These are phyloP conservation scores for Gaultheria prostrata DNA, from an alignment of 148 eudicot genomes.

Conservation along the genomic window DNA sequence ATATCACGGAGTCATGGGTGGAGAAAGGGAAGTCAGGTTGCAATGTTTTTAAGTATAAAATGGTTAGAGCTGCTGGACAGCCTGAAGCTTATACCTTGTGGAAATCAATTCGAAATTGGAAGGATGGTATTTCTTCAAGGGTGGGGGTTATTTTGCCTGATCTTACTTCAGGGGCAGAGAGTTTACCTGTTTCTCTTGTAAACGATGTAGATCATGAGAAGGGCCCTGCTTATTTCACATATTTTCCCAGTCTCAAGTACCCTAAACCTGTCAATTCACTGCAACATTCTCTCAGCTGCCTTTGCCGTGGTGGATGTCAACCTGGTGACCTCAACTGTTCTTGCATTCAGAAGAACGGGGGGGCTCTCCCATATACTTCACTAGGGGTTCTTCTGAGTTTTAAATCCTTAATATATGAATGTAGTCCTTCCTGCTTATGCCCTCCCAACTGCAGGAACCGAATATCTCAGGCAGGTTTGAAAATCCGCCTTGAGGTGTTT, in stretches of 20 bases:
- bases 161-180: constrained; percentile 79
- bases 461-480: constrained; percentile 63
- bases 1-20: constrained; percentile 74
- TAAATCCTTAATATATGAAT: constrained; percentile 64
- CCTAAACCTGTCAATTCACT: constrained; percentile 43
- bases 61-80: constrained; percentile 75
- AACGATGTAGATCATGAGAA: constrained; percentile 83
- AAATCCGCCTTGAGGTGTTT: constrained; percentile 73
- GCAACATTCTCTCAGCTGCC: constrained; percentile 51
- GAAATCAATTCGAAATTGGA: constrained; percentile 91
- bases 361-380: constrained; percentile 53
- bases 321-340: constrained; percentile 71
- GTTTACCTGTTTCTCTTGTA: constrained; percentile 66
- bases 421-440: constrained; percentile 72
- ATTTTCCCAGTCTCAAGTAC: constrained; percentile 52
- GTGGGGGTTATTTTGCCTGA: constrained; percentile 77
- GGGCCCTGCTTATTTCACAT: constrained; percentile 86
- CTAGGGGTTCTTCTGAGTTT: constrained; percentile 57
- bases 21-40: constrained; percentile 73
- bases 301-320: constrained; percentile 63
- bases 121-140: constrained; percentile 52
- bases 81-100: constrained; percentile 66
- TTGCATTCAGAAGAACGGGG: constrained; percentile 71
- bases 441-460: constrained; percentile 68
- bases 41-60: constrained; percentile 76